These are phyloP conservation scores for Glonium stellatum DNA, from an alignment of 495 filamentous ascomycete species.

Conservation along the genomic window DNA sequence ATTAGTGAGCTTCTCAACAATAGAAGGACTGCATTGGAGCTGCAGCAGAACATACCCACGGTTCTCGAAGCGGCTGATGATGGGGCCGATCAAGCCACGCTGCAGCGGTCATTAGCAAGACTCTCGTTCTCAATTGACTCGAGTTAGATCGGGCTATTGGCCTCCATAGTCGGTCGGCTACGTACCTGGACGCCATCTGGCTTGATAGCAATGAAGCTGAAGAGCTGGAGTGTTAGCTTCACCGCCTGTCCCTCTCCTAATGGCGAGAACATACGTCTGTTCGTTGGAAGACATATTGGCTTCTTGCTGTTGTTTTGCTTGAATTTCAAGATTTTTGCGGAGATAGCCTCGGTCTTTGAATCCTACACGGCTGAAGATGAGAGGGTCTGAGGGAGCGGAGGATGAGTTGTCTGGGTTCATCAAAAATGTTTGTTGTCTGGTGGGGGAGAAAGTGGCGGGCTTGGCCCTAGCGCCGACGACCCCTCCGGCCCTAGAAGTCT, in stretches of 20 bases:
- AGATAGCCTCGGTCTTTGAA: conserved; percentile 44
- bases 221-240: conserved; percentile 14
- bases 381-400: conserved; percentile 35
- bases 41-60: conserved; percentile 58
- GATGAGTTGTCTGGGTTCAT: conserved; percentile 2
- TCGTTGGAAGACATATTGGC: conserved; percentile 70
- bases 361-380: conserved; percentile 43
- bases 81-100: conserved; percentile 94
- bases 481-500: too few relatives aligned
- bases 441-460: background rate
- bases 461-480: too few relatives aligned
- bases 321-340: conserved; percentile 34
- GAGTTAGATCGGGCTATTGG: background rate
- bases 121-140: background rate
- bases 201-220: conserved; percentile 98
- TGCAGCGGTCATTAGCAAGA: conserved; percentile 38
- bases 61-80: conserved; percentile 94
- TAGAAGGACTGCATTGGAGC: background rate
- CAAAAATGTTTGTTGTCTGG: background rate
- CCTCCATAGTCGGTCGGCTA: conserved; percentile 3
- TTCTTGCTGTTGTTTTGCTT: conserved; percentile 35
- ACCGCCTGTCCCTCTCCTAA: background rate
- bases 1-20: conserved; percentile 1
- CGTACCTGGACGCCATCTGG: conserved; percentile 96
- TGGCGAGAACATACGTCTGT: conserved; percentile 70